Conservation (phyloP, 2,329 filamentous ascomycete genomes). For the Arthroderma uncinatum region DNA sequence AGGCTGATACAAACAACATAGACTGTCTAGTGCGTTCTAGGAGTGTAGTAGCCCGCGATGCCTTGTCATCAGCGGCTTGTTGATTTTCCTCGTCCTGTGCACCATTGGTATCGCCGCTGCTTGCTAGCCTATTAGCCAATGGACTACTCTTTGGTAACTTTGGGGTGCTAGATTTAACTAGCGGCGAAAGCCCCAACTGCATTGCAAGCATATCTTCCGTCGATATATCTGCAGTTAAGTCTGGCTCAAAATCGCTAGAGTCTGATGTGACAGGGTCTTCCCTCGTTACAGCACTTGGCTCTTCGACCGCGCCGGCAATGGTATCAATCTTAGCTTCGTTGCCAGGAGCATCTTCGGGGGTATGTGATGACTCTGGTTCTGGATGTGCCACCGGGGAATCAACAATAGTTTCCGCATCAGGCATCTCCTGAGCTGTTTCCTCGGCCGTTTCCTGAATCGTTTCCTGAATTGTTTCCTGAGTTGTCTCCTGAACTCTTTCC, state of each 20-base stretch:
- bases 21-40: constrained; percentile 71
- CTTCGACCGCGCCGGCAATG: background rate
- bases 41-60: constrained; percentile 36
- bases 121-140: background rate
- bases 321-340: background rate
- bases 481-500: too few relatives aligned
- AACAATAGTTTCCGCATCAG: background rate
- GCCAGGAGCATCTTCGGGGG: background rate
- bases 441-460: background rate
- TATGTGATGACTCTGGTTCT: background rate
- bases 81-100: background rate
- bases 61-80: constrained; percentile 10
- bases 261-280: background rate
- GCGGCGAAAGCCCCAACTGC: background rate
- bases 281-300: background rate
- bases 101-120: background rate
- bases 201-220: background rate
- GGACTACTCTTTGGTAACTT: background rate
- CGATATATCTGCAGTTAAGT: background rate
- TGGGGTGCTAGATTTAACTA: background rate
- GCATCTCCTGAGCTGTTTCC: too few relatives aligned
- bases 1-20: constrained; percentile 52
- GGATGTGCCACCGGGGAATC: too few relatives aligned
- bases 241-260: background rate
- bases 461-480: too few relatives aligned